Evolutionary conservation across 495 filamentous ascomycete species (phyloP), one percentile per base, ranked within the genome.

Genomic region (Penicillium canescens): DNA sequence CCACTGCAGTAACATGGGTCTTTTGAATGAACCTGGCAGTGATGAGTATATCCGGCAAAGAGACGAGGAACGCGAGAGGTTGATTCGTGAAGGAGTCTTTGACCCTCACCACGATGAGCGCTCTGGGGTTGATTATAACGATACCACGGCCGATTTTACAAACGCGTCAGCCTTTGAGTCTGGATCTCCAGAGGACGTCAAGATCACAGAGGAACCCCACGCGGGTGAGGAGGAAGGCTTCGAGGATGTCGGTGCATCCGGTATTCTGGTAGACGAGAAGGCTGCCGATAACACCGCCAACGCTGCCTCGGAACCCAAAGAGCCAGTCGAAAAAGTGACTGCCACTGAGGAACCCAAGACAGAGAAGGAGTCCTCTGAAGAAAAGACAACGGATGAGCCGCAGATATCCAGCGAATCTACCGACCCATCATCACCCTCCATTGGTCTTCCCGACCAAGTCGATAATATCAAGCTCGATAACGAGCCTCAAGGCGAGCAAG

Each of bases 1-100:
- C 33, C 94, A 99, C 65, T 99, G 94, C 73, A 98, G 95, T 73
- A 99, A 99, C 62, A 99, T 99, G 94, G 91, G 87, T 7, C 77
- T 99, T 42, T 75, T 99, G 48, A 99, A 99, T 61, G 92, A 98
- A 68, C 77, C 85, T 13, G 95, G 95, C 20, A 92, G 91, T 28
- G 94, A 99, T 61, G 83, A 89, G 42, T 88, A 95, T 57, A 88
- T 97, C 31, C 86, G 79, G 58, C 78, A 86, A 38, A 81, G 95
- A 46, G 91, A 99, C 67, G 75, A 78, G 10, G 92, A 96, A 57
- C 84, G 94, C 23, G 90, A 92, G 53, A 79, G 81, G 34, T 72
- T 97, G 51, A 85, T 88, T 50, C 79, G 77, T 3, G 88, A 92
- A 56, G 91, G 89, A 8, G 64, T 59, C 13, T 76, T 80, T 49